These are phyloP conservation scores for Chrysosporium keratinophilum DNA, from an alignment of 2,329 filamentous ascomycete genomes.

Conservation along the genomic window DNA sequence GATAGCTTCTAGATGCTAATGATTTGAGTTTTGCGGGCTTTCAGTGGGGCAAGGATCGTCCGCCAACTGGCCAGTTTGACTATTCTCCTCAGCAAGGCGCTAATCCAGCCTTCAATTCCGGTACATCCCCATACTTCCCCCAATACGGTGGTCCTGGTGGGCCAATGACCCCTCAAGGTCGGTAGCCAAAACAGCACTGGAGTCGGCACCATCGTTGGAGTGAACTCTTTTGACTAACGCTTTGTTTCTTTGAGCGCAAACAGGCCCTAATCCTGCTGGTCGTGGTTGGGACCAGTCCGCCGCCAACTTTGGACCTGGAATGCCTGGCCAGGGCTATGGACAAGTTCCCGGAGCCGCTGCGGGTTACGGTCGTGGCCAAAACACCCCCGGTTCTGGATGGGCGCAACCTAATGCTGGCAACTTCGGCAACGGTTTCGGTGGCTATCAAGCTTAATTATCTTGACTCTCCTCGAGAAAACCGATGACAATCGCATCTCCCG, in stretches of 20 bases:
- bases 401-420: conserved; percentile 41
- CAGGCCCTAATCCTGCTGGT: conserved; percentile 49
- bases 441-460: conserved; percentile 46
- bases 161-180: conserved; percentile 53
- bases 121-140: conserved; percentile 76
- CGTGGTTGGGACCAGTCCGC: conserved; percentile 51
- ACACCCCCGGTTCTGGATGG: conserved; percentile 44
- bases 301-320: conserved; percentile 33
- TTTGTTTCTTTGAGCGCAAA: neutral
- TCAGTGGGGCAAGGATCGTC: conserved; percentile 98
- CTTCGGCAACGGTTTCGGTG: conserved; percentile 48
- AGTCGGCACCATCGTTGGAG: conserved; percentile 19
- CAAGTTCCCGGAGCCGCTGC: conserved; percentile 54
- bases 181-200: conserved; percentile 23
- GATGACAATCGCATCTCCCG: neutral
- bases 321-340: conserved; percentile 45
- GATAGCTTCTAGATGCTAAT: neutral
- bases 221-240: neutral
- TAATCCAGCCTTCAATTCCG: conserved; percentile 57
- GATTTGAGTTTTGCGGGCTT: conserved; percentile 20
- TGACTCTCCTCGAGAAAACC: neutral
- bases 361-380: conserved; percentile 69
- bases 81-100: conserved; percentile 70
- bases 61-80: conserved; percentile 71
- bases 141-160: conserved; percentile 70